phyloP scores from a whole-genome alignment of 257 asterid species.

The Nicotiana undulata region DNA sequence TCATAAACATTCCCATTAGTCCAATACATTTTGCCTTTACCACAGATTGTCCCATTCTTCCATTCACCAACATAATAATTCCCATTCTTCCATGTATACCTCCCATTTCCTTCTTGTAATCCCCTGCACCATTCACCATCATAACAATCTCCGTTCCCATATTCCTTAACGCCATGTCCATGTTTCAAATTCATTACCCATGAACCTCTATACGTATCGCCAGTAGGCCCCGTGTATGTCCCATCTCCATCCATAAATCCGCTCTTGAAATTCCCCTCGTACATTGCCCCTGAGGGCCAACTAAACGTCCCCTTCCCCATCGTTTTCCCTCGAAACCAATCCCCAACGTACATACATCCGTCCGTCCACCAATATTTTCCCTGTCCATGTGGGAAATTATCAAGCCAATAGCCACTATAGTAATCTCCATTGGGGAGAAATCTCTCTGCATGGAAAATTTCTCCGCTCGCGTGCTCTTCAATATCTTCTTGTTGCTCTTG shows the following conservation, averaged over 20 bases:
- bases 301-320: constrained; percentile 74
- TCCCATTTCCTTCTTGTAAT: constrained; percentile 69
- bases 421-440: constrained; percentile 85
- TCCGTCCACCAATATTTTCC: constrained; percentile 96
- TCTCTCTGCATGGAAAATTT: constrained; percentile 62
- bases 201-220: constrained; percentile 48
- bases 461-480: constrained; percentile 47
- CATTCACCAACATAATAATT: constrained; percentile 65
- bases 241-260: constrained; percentile 98
- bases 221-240: constrained; percentile 49
- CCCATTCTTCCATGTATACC: constrained; percentile 71
- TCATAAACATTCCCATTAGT: constrained; percentile 56
- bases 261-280: constrained; percentile 74
- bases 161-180: constrained; percentile 60
- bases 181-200: constrained; percentile 91
- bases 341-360: constrained; percentile 87
- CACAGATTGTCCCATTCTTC: constrained; percentile 60
- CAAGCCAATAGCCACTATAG: constrained; percentile 72
- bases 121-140: constrained; percentile 93
- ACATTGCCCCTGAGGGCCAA: constrained; percentile 85
- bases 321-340: constrained; percentile 74
- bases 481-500: constrained; percentile 21
- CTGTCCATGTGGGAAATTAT: constrained; percentile 70
- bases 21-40: constrained; percentile 64
- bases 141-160: constrained; percentile 54